phyloP scores from a whole-genome alignment of 2,329 filamentous ascomycete species.

The Colletotrichum gloeosporioides region DNA sequence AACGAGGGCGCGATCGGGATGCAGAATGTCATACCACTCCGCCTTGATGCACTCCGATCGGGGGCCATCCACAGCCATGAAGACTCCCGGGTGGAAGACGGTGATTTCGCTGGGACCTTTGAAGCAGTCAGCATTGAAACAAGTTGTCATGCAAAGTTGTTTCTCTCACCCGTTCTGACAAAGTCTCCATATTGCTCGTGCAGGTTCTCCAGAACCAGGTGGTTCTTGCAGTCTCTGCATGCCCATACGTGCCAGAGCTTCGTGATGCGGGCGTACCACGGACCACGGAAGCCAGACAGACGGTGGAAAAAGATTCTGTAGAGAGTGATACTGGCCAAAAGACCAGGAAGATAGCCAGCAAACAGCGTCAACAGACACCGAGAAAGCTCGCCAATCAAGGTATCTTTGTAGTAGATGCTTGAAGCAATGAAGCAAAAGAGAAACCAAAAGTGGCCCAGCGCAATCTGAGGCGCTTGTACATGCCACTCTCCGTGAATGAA shows the following conservation, averaged over 20 bases:
- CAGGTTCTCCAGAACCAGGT: conserved; percentile 25
- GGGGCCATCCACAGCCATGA: conserved; percentile 27
- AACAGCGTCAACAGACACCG: neutral
- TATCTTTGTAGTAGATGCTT: conserved; percentile 3
- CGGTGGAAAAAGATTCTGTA: conserved; percentile 46
- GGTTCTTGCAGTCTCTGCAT: conserved; percentile 27
- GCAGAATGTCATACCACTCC: conserved; percentile 31
- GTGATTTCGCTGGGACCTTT: conserved; percentile 28
- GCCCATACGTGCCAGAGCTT: conserved; percentile 41
- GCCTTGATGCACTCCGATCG: conserved; percentile 29
- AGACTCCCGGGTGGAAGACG: conserved; percentile 29
- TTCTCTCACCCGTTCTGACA: conserved; percentile 28
- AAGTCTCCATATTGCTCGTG: conserved; percentile 28
- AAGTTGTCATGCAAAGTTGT: neutral
- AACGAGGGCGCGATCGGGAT: conserved; percentile 23
- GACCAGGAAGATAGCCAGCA: conserved; percentile 16
- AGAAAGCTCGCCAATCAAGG: neutral
- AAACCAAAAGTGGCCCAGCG: conserved; percentile 16
- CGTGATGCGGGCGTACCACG: conserved; percentile 36
- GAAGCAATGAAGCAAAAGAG: conserved; percentile 5
- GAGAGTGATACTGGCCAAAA: conserved; percentile 36
- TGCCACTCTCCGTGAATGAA: conserved; percentile 32
- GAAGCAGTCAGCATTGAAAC: neutral
- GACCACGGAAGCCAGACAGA: conserved; percentile 39
- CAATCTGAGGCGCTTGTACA: conserved; percentile 25